Percentiles rank a stretch among this genome's conserved stretches.
These are phyloP conservation scores for Colletotrichum sp. DNA, from an alignment of 2,329 filamentous ascomycete genomes.

Conservation along the genomic window DNA sequence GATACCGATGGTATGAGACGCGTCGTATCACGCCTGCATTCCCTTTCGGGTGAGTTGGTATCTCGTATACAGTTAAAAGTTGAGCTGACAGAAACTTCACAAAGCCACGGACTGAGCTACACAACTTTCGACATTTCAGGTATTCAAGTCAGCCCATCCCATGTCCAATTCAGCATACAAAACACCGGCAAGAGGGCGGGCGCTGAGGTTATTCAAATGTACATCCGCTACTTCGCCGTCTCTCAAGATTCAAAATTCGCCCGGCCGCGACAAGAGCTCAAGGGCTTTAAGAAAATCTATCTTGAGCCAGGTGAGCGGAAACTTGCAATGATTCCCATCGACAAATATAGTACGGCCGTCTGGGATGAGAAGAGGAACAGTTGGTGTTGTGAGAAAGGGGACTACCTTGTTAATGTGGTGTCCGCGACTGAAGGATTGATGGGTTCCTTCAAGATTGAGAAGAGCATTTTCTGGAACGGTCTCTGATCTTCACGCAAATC, in stretches of 20 bases:
- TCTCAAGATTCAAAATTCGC: slow-evolving; percentile 47
- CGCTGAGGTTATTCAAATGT: slow-evolving; percentile 53
- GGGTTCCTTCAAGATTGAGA: slow-evolving; percentile 58
- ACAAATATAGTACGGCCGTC: slow-evolving; percentile 70
- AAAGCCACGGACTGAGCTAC: slow-evolving; percentile 70
- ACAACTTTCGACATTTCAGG: slow-evolving; percentile 63
- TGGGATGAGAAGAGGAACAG: slow-evolving; percentile 71
- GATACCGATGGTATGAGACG: slow-evolving; percentile 75
- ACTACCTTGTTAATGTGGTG: slow-evolving; percentile 65
- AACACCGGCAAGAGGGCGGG: slow-evolving; percentile 58
- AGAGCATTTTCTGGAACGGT: slow-evolving; percentile 72
- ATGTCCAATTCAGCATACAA: slow-evolving; percentile 52
- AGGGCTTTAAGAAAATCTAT: slow-evolving; percentile 62
- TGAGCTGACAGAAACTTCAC: background rate
- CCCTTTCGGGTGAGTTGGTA: slow-evolving; percentile 55
- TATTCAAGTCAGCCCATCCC: slow-evolving; percentile 40
- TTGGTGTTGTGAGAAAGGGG: slow-evolving; percentile 72
- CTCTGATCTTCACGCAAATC: slow-evolving; percentile 39
- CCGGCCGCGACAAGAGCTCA: slow-evolving; percentile 57
- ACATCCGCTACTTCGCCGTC: slow-evolving; percentile 45
- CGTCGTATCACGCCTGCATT: slow-evolving; percentile 63
- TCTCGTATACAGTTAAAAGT: accelerated
- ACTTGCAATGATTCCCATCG: slow-evolving; percentile 56
- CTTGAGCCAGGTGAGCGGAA: slow-evolving; percentile 64
- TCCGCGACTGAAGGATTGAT: slow-evolving; percentile 51